Conservation (phyloP, 23 red algal species). For the Gracilaria gracilis region DNA sequence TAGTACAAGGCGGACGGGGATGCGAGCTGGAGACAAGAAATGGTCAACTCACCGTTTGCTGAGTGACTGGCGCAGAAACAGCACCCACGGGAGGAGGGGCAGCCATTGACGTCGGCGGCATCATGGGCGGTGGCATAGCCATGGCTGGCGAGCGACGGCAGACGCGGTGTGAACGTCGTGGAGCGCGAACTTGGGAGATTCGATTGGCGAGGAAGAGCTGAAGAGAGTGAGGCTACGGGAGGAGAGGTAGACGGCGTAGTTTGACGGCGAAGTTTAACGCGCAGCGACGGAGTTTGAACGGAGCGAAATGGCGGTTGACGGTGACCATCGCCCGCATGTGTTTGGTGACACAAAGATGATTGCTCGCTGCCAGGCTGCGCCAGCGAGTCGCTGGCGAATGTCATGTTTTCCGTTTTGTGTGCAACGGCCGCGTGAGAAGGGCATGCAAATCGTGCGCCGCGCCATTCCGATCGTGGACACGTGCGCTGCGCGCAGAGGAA, state of each 20-base stretch:
- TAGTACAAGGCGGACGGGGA: not conserved
- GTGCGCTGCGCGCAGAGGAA: not conserved
- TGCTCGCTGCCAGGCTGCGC: too few relatives aligned
- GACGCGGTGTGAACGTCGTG: not conserved
- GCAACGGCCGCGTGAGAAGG: constrained; percentile 6
- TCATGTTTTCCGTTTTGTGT: constrained; percentile 9
- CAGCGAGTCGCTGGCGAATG: constrained; percentile 4
- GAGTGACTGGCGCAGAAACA: constrained; percentile 16
- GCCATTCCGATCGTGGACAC: not conserved
- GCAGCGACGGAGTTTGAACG: too few relatives aligned
- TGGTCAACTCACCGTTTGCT: constrained; percentile 51
- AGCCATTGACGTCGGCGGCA: constrained; percentile 35
- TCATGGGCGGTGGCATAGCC: constrained; percentile 54
- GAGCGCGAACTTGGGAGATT: not conserved
- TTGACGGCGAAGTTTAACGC: too few relatives aligned
- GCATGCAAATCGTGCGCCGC: not conserved
- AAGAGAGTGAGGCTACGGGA: not conserved
- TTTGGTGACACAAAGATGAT: constrained; percentile 1
- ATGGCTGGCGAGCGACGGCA: not conserved
- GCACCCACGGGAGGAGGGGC: constrained; percentile 34
- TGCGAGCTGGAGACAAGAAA: not conserved
- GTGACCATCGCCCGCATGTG: not conserved
- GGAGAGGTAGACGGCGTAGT: not conserved
- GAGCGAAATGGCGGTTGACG: not conserved
- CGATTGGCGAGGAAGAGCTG: not conserved